Evolutionary conservation across 1,139 yeast species (phyloP).

Genomic region (Magnusiomyces clavatus): DNA sequence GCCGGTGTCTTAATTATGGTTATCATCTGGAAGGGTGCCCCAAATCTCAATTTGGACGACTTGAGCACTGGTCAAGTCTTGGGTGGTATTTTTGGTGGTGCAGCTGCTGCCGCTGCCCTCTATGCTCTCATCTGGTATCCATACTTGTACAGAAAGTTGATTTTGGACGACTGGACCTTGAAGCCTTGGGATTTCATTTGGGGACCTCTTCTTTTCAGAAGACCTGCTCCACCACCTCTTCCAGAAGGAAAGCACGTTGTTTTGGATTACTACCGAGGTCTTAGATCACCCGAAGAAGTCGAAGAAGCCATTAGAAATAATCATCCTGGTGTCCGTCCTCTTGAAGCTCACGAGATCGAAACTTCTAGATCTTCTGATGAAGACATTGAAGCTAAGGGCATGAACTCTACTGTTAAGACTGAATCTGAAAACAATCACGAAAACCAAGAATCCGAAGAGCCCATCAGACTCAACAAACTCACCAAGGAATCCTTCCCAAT

Average conservation of each 20-base stretch:
- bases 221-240: constrained; percentile 56
- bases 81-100: constrained; percentile 57
- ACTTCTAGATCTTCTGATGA: constrained; percentile 3
- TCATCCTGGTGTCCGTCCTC: constrained; percentile 18
- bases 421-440: constrained; percentile 11
- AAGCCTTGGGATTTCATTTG: constrained; percentile 47
- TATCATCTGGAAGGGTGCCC: constrained; percentile 67
- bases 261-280: constrained; percentile 59
- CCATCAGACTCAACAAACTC: constrained; percentile 14
- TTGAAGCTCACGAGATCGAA: constrained; percentile 1
- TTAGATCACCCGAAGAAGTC: constrained; percentile 36
- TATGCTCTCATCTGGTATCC: constrained; percentile 56
- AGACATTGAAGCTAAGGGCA: constrained; percentile 5
- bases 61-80: constrained; percentile 45
- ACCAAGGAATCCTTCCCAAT: constrained; percentile 10
- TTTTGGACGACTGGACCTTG: constrained; percentile 62
- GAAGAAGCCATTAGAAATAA: constrained; percentile 20
- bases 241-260: constrained; percentile 45
- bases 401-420: constrained; percentile 5
- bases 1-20: constrained; percentile 56
- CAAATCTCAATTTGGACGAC: constrained; percentile 48
- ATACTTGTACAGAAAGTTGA: constrained; percentile 51
- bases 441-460: constrained; percentile 3
- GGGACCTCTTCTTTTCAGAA: constrained; percentile 40
- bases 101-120: constrained; percentile 45